Evolutionary conservation across 345 rosid species (phyloP).

Genomic region (Iberis pinnata): DNA sequence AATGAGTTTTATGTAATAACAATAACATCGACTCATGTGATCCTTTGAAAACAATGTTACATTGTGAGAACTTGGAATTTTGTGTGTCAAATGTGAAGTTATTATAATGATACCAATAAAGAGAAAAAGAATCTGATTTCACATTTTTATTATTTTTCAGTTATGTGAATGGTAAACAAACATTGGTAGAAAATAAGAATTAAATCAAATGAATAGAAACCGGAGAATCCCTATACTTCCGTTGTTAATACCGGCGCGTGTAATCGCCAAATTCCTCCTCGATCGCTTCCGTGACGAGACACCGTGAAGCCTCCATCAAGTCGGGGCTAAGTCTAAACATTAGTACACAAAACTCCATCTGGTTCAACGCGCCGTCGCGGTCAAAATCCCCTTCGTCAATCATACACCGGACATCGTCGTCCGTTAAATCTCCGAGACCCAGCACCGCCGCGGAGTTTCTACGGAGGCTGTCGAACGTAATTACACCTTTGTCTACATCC

Average conservation of each 20-base stretch:
- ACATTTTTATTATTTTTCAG: too few species aligned
- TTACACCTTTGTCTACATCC: constrained; percentile 62
- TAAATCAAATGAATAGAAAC: too few species aligned
- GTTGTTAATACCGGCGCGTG: constrained; percentile 5
- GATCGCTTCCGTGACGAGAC: constrained; percentile 54
- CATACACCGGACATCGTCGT: constrained; percentile 62
- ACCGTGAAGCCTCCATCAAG: constrained; percentile 69
- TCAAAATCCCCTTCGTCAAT: constrained; percentile 66
- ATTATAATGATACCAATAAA: too few species aligned
- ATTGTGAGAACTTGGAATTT: too few species aligned
- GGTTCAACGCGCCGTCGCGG: constrained; percentile 67
- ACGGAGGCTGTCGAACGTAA: constrained; percentile 66
- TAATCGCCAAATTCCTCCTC: constrained; percentile 34
- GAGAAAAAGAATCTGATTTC: too few species aligned
- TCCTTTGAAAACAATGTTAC: too few species aligned
- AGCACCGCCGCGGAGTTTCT: constrained; percentile 50
- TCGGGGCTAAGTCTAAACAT: constrained; percentile 85
- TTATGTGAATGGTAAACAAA: too few species aligned
- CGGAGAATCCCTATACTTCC: not conserved
- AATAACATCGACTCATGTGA: too few species aligned
- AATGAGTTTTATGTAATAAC: too few species aligned
- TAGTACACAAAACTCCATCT: constrained; percentile 88
- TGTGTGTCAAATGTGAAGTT: too few species aligned
- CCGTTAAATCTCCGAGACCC: constrained; percentile 65
- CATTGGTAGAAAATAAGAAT: too few species aligned